Percentiles rank a stretch among this genome's conserved stretches.
Conservation (phyloP, 2,329 filamentous ascomycete species). For the Ophiostoma populinum region DNA sequence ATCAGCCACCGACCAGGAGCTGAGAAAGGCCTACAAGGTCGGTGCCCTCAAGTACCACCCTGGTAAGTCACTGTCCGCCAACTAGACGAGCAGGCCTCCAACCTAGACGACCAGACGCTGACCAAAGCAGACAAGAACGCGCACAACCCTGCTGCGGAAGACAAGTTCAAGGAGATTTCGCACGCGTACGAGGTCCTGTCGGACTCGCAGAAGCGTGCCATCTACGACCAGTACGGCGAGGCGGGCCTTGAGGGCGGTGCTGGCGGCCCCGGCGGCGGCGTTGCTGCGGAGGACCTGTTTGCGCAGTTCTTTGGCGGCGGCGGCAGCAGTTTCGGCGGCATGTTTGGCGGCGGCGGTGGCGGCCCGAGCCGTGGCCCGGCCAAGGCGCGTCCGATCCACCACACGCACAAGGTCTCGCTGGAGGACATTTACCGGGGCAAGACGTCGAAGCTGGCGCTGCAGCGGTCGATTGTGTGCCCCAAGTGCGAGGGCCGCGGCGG, state of each 20-base stretch:
- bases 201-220: conserved; percentile 72
- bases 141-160: conserved; percentile 79
- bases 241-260: conserved; percentile 83
- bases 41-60: conserved; percentile 72
- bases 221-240: conserved; percentile 97
- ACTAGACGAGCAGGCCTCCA: too few species aligned
- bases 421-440: conserved; percentile 98
- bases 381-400: conserved; percentile 89
- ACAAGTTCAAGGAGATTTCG: conserved; percentile 97
- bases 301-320: conserved; percentile 84
- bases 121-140: conserved; percentile 69
- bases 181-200: conserved; percentile 91
- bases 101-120: background rate
- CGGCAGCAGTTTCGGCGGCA: conserved; percentile 57
- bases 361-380: conserved; percentile 65
- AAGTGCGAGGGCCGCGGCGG: conserved; percentile 89
- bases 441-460: conserved; percentile 88
- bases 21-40: conserved; percentile 83
- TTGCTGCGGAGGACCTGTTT: conserved; percentile 92
- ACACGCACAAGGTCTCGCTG: conserved; percentile 94
- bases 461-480: conserved; percentile 92
- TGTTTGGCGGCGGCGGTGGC: conserved; percentile 60
- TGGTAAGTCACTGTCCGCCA: conserved; percentile 37
- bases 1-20: conserved; percentile 63
- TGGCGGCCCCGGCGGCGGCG: conserved; percentile 51